Percentiles rank a stretch among this genome's conserved stretches.
These are phyloP conservation scores for Erigeron canadensis DNA, from an alignment of 129 eudicot genomes.

Conservation along the genomic window DNA sequence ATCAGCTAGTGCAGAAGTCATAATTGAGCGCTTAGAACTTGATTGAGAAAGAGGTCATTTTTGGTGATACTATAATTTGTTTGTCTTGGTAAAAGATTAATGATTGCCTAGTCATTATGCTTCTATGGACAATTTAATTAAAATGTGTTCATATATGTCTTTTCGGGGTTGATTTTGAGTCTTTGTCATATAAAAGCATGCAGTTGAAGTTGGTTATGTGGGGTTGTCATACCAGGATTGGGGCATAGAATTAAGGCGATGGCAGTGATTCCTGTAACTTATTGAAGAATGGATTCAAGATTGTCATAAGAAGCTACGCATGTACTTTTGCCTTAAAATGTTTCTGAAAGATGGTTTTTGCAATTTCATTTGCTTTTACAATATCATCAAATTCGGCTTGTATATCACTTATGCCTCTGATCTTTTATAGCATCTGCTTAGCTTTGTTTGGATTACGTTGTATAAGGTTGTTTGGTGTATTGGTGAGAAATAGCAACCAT, in stretches of 20 bases:
- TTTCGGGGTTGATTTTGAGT: no score
- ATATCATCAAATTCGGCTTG: conserved; percentile 67
- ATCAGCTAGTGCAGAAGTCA: neutral
- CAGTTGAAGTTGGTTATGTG: no score
- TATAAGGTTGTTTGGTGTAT: conserved; percentile 59
- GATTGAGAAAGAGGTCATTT: neutral
- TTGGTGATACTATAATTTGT: neutral
- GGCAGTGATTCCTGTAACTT: conserved; percentile 55
- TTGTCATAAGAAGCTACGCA: conserved; percentile 53
- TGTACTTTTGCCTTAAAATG: conserved; percentile 31
- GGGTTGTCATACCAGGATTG: conserved; percentile 31
- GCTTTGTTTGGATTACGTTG: conserved; percentile 44
- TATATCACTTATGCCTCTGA: conserved; percentile 55
- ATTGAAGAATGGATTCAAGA: conserved; percentile 47
- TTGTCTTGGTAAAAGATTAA: no score
- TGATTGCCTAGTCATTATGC: no score
- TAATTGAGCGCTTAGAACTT: neutral
- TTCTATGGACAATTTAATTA: no score
- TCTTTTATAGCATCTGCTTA: conserved; percentile 46
- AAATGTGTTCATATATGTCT: no score
- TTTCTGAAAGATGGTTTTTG: conserved; percentile 43
- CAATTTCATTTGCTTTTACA: conserved; percentile 40
- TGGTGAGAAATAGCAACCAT: conserved; percentile 54
- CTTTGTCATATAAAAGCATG: no score
- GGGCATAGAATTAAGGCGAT: conserved; percentile 48